Evolutionary conservation across 352 stramenopile species (phyloP).

Genomic region (Pythium rishiriense): DNA sequence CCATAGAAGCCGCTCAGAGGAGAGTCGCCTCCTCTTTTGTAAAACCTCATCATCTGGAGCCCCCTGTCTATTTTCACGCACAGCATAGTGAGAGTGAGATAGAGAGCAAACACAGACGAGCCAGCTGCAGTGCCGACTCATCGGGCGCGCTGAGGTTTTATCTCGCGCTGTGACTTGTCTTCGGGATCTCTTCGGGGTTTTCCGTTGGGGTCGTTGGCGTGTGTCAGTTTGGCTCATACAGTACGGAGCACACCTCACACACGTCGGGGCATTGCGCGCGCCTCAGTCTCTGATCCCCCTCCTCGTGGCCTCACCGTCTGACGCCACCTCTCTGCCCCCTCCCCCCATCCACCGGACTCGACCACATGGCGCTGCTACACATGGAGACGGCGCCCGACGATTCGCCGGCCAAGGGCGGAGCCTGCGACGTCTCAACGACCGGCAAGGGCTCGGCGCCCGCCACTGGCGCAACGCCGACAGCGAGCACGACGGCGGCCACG

Average conservation of each 20-base stretch:
- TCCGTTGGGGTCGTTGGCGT: neutral
- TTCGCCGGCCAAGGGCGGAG: neutral
- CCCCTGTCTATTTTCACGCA: conserved; percentile 14
- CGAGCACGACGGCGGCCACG: neutral
- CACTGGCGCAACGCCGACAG: neutral
- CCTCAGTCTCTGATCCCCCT: neutral
- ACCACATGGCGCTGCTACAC: conserved; percentile 11
- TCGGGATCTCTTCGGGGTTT: conserved; percentile 4
- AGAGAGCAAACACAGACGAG: conserved; percentile 4
- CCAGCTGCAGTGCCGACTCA: neutral
- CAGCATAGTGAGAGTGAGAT: neutral
- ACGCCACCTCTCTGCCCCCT: neutral
- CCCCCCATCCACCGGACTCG: neutral
- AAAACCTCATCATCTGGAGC: conserved; percentile 1
- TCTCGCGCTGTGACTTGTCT: neutral
- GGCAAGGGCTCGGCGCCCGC: neutral
- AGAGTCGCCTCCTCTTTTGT: conserved; percentile 7
- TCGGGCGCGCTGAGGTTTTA: conserved; percentile 11
- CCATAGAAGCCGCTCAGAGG: neutral
- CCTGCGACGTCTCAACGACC: neutral
- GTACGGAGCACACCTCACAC: neutral
- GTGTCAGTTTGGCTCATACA: conserved; percentile 13
- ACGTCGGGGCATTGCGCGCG: too few species aligned
- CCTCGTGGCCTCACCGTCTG: too few species aligned
- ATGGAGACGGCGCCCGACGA: conserved; percentile 2